Percentiles rank a stretch among this genome's conserved stretches.
These are phyloP conservation scores for Exserohilum turcica DNA, from an alignment of 2,329 filamentous ascomycete genomes.

Conservation along the genomic window DNA sequence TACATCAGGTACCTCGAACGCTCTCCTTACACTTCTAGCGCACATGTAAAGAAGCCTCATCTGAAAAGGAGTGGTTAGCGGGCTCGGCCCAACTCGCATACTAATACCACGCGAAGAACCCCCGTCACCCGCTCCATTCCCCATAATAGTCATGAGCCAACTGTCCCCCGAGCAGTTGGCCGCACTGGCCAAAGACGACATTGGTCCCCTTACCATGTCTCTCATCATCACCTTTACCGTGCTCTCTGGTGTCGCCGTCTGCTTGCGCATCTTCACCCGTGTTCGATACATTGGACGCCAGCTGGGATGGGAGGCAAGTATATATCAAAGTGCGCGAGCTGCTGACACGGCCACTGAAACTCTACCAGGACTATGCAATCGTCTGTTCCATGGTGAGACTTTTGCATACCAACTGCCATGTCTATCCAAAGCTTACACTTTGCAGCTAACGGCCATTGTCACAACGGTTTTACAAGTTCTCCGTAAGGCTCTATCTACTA, in stretches of 20 bases:
- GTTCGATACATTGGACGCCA: neutral
- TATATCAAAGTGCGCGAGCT: too few relatives aligned
- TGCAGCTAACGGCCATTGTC: too few relatives aligned
- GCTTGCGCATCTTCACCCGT: neutral
- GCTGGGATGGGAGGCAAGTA: too few relatives aligned
- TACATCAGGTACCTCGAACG: neutral
- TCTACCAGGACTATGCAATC: too few relatives aligned
- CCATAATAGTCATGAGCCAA: conserved; percentile 14
- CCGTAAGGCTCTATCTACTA: too few relatives aligned
- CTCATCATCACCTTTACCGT: neutral
- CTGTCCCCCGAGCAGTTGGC: neutral
- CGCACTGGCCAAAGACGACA: neutral
- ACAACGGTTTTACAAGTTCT: too few relatives aligned
- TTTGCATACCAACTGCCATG: too few relatives aligned
- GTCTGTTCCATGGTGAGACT: too few relatives aligned
- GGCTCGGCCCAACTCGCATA: neutral
- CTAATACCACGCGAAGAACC: neutral
- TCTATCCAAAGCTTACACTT: too few relatives aligned
- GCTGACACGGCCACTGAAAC: too few relatives aligned
- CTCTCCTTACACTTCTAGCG: conserved; percentile 1
- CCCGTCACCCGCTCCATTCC: neutral
- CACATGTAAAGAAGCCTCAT: neutral
- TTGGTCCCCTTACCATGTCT: neutral
- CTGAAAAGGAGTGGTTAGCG: neutral
- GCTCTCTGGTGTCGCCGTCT: neutral